Base-by-base conservation (phyloP, 495 filamentous ascomycete genomes). In the Darksidea phi region DNA sequence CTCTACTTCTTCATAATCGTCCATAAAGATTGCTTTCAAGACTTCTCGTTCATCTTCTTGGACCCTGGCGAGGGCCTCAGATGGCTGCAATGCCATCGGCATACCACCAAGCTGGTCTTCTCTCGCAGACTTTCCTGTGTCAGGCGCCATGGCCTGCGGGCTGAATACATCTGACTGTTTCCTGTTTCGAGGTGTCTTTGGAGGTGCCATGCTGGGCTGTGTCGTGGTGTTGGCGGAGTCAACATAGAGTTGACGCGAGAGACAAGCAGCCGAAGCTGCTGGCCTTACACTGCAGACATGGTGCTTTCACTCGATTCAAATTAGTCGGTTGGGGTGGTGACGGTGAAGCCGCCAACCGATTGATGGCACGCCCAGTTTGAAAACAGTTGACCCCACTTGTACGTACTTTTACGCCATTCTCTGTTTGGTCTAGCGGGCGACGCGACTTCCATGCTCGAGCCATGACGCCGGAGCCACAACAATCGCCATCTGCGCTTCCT, bases 41-140 rank as follows among this genome's bases (percentile, higher is more conserved):
- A 85, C 94, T 74, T 95, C 86, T 34, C 93, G 78, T 77, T 98
- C 94, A 70, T 96, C 86, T 57, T 87, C 77, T 76, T 97, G 94
- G 20, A 87, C 84, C 70, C 94, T 86, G 43, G 85, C 80, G 73
- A 97, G 95, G 68, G 36, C 50, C 15, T 94, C 65, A 32, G 66
- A 65, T 10, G 65, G 47, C 21, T 52, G 45, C 12, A 20, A 43
- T n/a, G 43, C n/a, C 12, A 36, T 17, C n/a, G 55, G 42, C 38
- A 38, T 36, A 11, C 24, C 59, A 28, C 46, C 28, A 26, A 45
- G 24, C 26, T 50, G 41, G n/a, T 61, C 45, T 37, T 49, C 53
- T 52, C 62, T 54, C 21, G 51, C 28, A 34, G 48, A 41, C 56
- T 60, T 65, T 25, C 26, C 66, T 61, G 58, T 57, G 15, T 56